A percentile compares a stretch with the other conserved stretches of the same genome.
These are phyloP conservation scores for Paradendryphiella salina DNA, from an alignment of 2,329 filamentous ascomycete genomes.

Conservation along the genomic window DNA sequence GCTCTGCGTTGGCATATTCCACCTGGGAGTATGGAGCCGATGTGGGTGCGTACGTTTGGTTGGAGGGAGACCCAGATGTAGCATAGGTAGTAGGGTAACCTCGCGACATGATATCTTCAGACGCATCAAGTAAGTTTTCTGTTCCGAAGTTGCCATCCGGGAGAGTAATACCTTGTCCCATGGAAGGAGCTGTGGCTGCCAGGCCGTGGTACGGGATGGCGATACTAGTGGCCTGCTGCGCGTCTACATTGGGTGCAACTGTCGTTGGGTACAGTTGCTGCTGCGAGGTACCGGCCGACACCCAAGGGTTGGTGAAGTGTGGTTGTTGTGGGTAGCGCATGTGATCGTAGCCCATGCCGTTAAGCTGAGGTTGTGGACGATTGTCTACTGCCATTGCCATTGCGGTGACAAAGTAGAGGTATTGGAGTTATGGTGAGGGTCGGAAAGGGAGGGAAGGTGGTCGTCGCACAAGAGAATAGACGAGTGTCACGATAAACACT, in stretches of 20 bases:
- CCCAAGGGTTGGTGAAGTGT: constrained; percentile 92
- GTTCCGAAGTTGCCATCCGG: constrained; percentile 63
- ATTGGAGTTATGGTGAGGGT: constrained; percentile 13
- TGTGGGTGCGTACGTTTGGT: constrained; percentile 68
- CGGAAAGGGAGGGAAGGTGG: constrained; percentile 6
- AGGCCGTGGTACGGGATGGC: constrained; percentile 74
- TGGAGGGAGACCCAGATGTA: constrained; percentile 70
- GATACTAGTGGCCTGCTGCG: constrained; percentile 62
- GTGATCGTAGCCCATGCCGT: constrained; percentile 74
- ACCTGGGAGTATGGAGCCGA: constrained; percentile 74
- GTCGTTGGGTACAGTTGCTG: constrained; percentile 68
- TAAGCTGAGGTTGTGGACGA: constrained; percentile 72
- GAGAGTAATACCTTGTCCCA: constrained; percentile 70
- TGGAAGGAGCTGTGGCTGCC: constrained; percentile 71
- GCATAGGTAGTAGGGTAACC: constrained; percentile 70
- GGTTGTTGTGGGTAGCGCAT: constrained; percentile 69
- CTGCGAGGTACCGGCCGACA: constrained; percentile 60
- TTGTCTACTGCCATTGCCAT: constrained; percentile 97
- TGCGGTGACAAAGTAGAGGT: constrained; percentile 19
- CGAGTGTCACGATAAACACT: constrained; percentile 33
- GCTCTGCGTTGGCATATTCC: constrained; percentile 65
- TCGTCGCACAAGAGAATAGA: constrained; percentile 29
- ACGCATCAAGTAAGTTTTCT: constrained; percentile 69
- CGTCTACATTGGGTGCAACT: constrained; percentile 60
- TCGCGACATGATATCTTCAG: constrained; percentile 77